phyloP scores from a whole-genome alignment of 2,329 filamentous ascomycete genomes.

The Fusarium sp. region DNA sequence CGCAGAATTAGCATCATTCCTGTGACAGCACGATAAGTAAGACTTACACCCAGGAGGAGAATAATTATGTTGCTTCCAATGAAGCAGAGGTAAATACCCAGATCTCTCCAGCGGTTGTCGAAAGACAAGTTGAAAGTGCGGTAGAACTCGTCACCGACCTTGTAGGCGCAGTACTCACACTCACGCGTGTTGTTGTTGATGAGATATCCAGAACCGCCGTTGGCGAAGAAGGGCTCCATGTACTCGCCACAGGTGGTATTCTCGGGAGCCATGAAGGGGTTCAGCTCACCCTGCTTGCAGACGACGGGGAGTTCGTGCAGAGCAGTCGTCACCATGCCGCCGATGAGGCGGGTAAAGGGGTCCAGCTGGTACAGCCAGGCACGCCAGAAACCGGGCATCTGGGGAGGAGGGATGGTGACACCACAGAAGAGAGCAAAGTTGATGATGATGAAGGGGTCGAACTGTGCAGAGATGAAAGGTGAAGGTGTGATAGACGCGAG shows the following conservation, averaged over 20 bases:
- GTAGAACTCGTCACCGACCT: constrained; percentile 85
- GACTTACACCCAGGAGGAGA: constrained; percentile 64
- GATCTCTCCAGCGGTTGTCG: constrained; percentile 79
- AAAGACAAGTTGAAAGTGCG: constrained; percentile 74
- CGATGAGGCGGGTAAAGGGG: constrained; percentile 73
- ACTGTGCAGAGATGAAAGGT: constrained; percentile 81
- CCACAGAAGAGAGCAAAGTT: constrained; percentile 89
- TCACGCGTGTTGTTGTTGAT: constrained; percentile 71
- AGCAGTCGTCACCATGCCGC: constrained; percentile 73
- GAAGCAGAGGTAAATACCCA: constrained; percentile 83
- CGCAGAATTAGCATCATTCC: constrained; percentile 11
- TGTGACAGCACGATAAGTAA: background rate
- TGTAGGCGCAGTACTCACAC: constrained; percentile 87
- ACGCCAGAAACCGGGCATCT: constrained; percentile 82
- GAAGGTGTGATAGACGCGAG: constrained; percentile 82
- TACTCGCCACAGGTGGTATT: constrained; percentile 51
- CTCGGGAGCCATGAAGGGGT: constrained; percentile 70
- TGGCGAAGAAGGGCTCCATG: constrained; percentile 45
- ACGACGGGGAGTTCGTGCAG: constrained; percentile 64
- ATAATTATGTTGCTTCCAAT: constrained; percentile 81
- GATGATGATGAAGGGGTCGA: constrained; percentile 86
- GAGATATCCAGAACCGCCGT: constrained; percentile 79
- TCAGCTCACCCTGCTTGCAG: constrained; percentile 67
- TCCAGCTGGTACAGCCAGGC: constrained; percentile 76
- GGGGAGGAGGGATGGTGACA: constrained; percentile 81